Evolutionary conservation across 805 yeast genomes (phyloP).

Genomic region (Saturnispora bothae): DNA sequence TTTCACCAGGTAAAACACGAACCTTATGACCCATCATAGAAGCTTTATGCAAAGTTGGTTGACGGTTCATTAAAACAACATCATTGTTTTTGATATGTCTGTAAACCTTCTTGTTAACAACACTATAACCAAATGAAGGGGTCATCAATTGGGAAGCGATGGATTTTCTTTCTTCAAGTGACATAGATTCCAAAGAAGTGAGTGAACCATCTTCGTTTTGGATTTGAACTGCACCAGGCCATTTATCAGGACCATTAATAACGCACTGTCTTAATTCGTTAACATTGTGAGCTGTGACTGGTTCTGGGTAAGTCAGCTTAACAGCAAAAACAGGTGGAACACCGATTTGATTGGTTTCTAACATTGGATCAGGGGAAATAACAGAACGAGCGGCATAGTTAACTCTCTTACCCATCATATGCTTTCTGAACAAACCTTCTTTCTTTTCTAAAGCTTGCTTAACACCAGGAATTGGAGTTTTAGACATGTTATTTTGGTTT

Average conservation of each 20-base stretch:
- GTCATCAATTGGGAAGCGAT: slow-evolving; percentile 90
- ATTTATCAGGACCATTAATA: slow-evolving; percentile 90
- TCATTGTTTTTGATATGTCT: slow-evolving; percentile 93
- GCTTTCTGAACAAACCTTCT: slow-evolving; percentile 96
- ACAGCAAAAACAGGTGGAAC: slow-evolving; percentile 98
- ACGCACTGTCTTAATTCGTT: slow-evolving; percentile 89
- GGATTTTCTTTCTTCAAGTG: slow-evolving; percentile 87
- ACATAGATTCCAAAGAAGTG: slow-evolving; percentile 78
- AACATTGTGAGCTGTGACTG: slow-evolving; percentile 86
- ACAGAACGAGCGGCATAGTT: slow-evolving; percentile 98
- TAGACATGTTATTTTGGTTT: slow-evolving; percentile 61
- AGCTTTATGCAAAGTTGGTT: slow-evolving; percentile 97
- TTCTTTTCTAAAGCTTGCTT: slow-evolving; percentile 97
- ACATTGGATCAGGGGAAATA: slow-evolving; percentile 96
- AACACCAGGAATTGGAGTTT: slow-evolving; percentile 83
- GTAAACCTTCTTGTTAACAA: slow-evolving; percentile 81
- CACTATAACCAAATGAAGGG: slow-evolving; percentile 54
- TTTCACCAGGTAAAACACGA: slow-evolving; percentile 93
- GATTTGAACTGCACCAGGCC: slow-evolving; percentile 98
- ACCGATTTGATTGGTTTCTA: slow-evolving; percentile 97
- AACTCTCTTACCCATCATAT: slow-evolving; percentile 99
- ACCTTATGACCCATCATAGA: slow-evolving; percentile 99
- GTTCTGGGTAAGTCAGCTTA: slow-evolving; percentile 95
- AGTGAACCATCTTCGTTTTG: slow-evolving; percentile 92
- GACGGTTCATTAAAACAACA: slow-evolving; percentile 96